Evolutionary conservation across 495 filamentous ascomycete species (phyloP).

Genomic region (Letharia lupina): DNA sequence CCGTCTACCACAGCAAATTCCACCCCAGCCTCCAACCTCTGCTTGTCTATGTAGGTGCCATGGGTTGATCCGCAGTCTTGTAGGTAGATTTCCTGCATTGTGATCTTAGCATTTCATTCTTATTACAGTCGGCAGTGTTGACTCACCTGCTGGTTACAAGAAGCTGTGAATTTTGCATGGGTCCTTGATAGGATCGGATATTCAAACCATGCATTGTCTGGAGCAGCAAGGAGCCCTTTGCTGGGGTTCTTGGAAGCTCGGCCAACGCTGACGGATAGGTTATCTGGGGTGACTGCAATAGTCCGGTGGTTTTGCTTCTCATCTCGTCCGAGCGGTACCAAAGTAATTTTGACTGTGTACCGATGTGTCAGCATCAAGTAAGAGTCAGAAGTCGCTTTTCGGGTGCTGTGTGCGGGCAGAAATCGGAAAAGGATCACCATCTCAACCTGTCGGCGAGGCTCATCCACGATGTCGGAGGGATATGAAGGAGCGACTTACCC

Average conservation of each 20-base stretch:
- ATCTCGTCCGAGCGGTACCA: constrained; percentile 14
- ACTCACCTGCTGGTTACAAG: constrained; percentile 38
- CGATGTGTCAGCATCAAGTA: background rate
- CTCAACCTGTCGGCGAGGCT: background rate
- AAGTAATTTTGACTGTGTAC: constrained; percentile 8
- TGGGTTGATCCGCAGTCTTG: constrained; percentile 49
- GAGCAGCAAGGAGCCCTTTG: constrained; percentile 42
- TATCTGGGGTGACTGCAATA: constrained; percentile 14
- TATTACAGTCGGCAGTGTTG: background rate
- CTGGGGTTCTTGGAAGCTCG: constrained; percentile 50
- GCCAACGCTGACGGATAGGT: constrained; percentile 40
- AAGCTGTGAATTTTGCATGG: constrained; percentile 55
- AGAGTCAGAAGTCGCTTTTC: background rate
- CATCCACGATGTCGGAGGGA: background rate
- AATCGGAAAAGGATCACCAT: background rate
- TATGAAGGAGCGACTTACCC: background rate
- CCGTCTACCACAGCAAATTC: constrained; percentile 34
- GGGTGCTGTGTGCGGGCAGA: background rate
- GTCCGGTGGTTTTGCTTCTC: constrained; percentile 13
- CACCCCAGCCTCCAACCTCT: constrained; percentile 33
- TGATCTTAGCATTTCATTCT: constrained; percentile 21
- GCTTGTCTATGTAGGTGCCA: constrained; percentile 46
- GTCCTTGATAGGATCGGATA: constrained; percentile 73
- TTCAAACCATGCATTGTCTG: constrained; percentile 66
- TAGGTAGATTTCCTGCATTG: constrained; percentile 35